Evolutionary conservation across 805 yeast species (phyloP), one percentile per base, ranked within the genome.

Genomic region (Naumovozyma baii): DNA sequence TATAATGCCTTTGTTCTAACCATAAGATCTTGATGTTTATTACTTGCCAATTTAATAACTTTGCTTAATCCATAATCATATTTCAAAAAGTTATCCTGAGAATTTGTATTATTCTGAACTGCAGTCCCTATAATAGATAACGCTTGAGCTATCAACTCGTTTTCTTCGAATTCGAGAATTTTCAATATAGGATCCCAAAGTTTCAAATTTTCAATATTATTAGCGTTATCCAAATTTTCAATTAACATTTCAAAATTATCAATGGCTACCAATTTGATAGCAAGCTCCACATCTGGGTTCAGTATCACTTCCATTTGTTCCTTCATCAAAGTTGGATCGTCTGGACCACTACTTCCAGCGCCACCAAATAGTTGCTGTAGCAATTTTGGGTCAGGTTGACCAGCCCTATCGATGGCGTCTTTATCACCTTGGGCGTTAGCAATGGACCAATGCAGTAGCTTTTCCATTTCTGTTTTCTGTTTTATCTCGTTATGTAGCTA

Each of bases 181-280:
- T 61, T 57, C n/a, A 86, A 65, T 33, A 88, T 58, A 2, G 78
- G 67, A 17, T 71, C 76, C 98, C 97, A 92, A 46, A 87, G 70
- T 47, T 77, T 75, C 68, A 88, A 57, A 51, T 81, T 83, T 47
- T 83, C 90, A 48, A 90, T 79, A 53, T 86, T 86, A 62, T 90
- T 88, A 18, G 97, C 97, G 59, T 92, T 92, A 61, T 92, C 97
- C 44, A 90, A 62, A 53, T 87, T 87, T 57, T 90, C 97, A 36
- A 92, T 80, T 38, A 90, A 67, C 90, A 88, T 86, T 59, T 90
- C 96, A 53, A 90, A 82, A 58, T 86, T 85, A 48, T 90, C 96
- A 44, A 87, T 73, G 0, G 96, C 95, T 7, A 74, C 73, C 38
- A 80, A 67, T 50, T 81, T 82, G 50, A 71, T 70, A 31, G 82